Evolutionary conservation across 768 basidiomycete genomes (phyloP).

Genomic region (Leccinellum rugosiceps): DNA sequence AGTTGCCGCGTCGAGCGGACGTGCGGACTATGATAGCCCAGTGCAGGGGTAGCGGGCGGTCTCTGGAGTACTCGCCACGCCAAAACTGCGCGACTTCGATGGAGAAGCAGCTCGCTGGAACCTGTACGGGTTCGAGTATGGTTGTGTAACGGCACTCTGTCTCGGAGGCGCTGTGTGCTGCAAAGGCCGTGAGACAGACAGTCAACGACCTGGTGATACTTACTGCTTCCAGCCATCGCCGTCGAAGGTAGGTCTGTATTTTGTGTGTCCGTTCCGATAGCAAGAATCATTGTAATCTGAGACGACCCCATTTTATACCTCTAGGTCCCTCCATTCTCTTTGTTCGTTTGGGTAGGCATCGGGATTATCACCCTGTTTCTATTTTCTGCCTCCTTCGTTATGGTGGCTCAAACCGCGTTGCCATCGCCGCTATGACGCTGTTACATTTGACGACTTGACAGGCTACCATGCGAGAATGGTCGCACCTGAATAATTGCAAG

Average conservation of each 20-base stretch:
- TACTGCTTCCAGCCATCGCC: conserved; percentile 2
- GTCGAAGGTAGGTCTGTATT: not conserved
- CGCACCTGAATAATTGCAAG: not conserved
- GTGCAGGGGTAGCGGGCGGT: conserved; percentile 3
- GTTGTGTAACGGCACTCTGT: not conserved
- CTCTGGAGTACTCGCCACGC: conserved; percentile 30
- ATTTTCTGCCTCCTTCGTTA: conserved; percentile 2
- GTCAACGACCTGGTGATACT: not conserved
- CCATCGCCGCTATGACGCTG: not conserved
- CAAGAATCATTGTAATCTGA: not conserved
- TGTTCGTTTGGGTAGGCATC: not conserved
- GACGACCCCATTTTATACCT: not conserved
- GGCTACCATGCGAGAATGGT: not conserved
- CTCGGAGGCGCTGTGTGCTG: not conserved
- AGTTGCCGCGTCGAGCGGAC: conserved; percentile 19
- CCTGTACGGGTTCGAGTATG: conserved; percentile 15
- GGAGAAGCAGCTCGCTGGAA: conserved; percentile 14
- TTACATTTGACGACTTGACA: not conserved
- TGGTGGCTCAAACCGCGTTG: not conserved
- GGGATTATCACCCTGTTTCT: too few species aligned
- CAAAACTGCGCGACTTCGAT: conserved; percentile 31
- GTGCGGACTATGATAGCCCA: conserved; percentile 29
- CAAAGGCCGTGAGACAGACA: not conserved
- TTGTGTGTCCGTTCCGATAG: not conserved
- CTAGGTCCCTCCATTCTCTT: not conserved